A percentile compares a stretch with the other conserved stretches of the same genome.
These are phyloP conservation scores for Hibiscus mutabilis DNA, from an alignment of 345 rosid species.

Conservation along the genomic window DNA sequence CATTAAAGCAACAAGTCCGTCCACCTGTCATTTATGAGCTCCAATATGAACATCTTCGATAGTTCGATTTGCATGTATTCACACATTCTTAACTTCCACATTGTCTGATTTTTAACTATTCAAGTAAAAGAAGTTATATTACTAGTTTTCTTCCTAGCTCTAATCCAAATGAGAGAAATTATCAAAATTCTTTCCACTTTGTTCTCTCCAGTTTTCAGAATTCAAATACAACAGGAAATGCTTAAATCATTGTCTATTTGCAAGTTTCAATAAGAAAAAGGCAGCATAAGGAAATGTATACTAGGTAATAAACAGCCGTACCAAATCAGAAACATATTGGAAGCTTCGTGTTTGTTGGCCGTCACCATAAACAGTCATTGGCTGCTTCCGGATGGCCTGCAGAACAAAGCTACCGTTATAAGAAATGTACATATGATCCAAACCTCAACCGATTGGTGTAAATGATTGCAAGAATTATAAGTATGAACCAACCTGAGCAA, in stretches of 20 bases:
- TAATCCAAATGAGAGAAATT: neutral
- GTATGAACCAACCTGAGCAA: slow-evolving; percentile 67
- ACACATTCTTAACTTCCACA: neutral
- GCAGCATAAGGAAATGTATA: neutral
- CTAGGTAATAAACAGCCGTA: slow-evolving; percentile 19
- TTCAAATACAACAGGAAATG: neutral
- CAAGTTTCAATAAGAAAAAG: neutral
- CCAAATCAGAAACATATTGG: slow-evolving; percentile 97
- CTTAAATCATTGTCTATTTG: neutral
- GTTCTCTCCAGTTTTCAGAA: neutral
- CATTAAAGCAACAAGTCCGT: slow-evolving; percentile 86
- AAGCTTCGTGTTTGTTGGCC: slow-evolving; percentile 99
- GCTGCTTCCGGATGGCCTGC: slow-evolving; percentile 79
- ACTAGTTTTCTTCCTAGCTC: neutral
- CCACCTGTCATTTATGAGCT: slow-evolving; percentile 49
- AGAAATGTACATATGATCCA: neutral
- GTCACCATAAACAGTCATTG: slow-evolving; percentile 95
- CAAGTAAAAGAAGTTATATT: neutral
- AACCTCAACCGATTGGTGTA: neutral
- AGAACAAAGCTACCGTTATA: slow-evolving; percentile 5
- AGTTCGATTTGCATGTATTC: slow-evolving; percentile 4
- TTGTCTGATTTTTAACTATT: neutral
- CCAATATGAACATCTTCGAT: neutral
- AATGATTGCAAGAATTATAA: neutral
- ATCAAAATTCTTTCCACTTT: neutral